Base-by-base conservation (phyloP, 2,329 filamentous ascomycete genomes). In the Esteya vermicola region DNA sequence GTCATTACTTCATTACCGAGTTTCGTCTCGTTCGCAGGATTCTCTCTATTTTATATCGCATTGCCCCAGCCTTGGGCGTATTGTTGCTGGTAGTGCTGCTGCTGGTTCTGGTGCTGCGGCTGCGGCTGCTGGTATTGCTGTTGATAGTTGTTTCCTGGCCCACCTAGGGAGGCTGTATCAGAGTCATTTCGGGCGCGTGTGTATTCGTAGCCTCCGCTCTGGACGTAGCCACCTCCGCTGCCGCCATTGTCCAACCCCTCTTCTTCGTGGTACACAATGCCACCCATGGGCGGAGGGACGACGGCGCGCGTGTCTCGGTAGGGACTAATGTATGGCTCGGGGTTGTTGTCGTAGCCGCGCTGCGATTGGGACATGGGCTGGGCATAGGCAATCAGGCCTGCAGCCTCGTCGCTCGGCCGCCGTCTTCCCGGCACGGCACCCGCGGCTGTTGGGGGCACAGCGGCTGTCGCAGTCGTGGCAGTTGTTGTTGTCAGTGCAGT, bases 331-430 rank as follows among this genome's bases (percentile, higher is more conserved):
- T 47, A 45, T 18, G 39, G 43, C 36, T 47, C 43, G 1, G 41
- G 41, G 23, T 39, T 43, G 44, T 32, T 18, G 12, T 34, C 39
- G 8, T 21, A 9, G 3, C 23, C 22, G n/a, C n/a, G n/a, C 4
- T 38, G 36, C 9, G 19, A 12, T 2, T n/a, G n/a, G n/a, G 53
- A 50, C 41, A 54, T 52, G 18, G 51, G 51, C 45, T 63, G 60
- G 2, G 60, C 61, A 41, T 64, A 52, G 8, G 52, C 49, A 10
- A 57, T 57, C 30, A 57, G 42, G 4, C 50, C 54, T 9, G 52
- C 53, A 3, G 48, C 48, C 36, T 57, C 55, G 33, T 57, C 53
- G 31, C 45, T 49, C 9, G 21, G 34, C 27, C 43, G 43, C 33
- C 41, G 45, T 7, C 46, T 41, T 8, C 33, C 16, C 13, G 13